Evolutionary conservation across 169 alveolate species (phyloP).

Genomic region (Eimeria tenella): DNA sequence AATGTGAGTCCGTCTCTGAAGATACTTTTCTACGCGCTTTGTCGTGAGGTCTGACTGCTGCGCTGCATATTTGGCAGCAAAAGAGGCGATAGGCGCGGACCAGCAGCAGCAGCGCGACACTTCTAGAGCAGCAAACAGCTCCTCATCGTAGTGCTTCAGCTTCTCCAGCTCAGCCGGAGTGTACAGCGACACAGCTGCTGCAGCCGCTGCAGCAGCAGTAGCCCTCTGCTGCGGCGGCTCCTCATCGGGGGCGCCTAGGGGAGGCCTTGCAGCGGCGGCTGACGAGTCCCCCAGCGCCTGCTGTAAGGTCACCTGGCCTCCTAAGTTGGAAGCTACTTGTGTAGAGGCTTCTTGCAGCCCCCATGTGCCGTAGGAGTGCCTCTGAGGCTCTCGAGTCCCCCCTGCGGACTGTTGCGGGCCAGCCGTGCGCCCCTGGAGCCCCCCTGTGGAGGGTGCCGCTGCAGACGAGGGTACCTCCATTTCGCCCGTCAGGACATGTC

Average conservation of each 20-base stretch:
- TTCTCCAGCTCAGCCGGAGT: background rate
- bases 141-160: constrained; percentile 2
- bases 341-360: no score
- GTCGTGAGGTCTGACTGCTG: constrained; percentile 13
- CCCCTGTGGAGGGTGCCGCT: no score
- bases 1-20: background rate
- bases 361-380: no score
- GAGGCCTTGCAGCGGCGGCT: background rate
- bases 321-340: no score
- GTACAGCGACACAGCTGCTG: background rate
- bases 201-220: background rate
- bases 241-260: background rate
- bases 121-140: background rate
- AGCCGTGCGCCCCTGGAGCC: no score
- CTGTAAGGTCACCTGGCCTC: no score
- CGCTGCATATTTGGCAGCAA: constrained; percentile 56
- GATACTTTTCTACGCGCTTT: constrained; percentile 8
- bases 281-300: background rate
- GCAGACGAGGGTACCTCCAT: no score
- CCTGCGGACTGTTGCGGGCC: no score
- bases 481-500: no score
- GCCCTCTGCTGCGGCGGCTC: background rate
- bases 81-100: constrained; percentile 24
- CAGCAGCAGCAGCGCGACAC: constrained; percentile 48
- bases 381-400: no score